These are phyloP conservation scores for Suillus brevipes DNA, from an alignment of 768 basidiomycete species.

Conservation along the genomic window DNA sequence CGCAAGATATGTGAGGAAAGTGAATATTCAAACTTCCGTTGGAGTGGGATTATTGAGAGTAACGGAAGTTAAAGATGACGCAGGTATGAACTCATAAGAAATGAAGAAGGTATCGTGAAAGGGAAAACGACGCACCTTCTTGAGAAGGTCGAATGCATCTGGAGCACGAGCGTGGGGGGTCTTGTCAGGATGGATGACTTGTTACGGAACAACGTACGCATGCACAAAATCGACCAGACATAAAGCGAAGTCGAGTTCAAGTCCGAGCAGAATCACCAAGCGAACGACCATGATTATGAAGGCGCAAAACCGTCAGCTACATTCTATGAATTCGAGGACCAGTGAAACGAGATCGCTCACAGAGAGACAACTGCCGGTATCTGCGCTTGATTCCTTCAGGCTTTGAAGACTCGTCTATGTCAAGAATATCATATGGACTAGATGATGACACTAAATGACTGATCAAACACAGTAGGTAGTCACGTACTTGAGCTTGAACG, in stretches of 20 bases:
- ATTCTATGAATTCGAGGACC: not conserved
- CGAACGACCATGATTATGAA: constrained; percentile 5
- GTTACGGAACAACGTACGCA: constrained; percentile 43
- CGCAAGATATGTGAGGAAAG: not conserved
- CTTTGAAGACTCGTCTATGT: constrained; percentile 69
- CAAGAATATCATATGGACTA: constrained; percentile 93
- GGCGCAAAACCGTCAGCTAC: constrained; percentile 5
- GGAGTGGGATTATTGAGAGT: not conserved
- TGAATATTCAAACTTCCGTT: not conserved
- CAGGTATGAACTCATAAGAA: not conserved
- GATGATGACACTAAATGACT: constrained; percentile 2
- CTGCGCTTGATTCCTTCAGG: constrained; percentile 87
- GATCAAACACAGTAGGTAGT: not conserved
- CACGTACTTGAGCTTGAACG: constrained; percentile 94
- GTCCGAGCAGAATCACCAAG: not conserved
- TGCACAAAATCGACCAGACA: constrained; percentile 15
- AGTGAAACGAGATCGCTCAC: constrained; percentile 46
- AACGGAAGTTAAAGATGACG: not conserved
- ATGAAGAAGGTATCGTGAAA: not conserved
- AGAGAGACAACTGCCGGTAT: constrained; percentile 81
- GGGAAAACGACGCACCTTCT: constrained; percentile 63
- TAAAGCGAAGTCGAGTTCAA: not conserved
- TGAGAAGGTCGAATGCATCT: constrained; percentile 91
- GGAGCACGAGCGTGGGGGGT: constrained; percentile 83
- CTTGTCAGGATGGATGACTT: constrained; percentile 99